Evolutionary conservation across 2,329 filamentous ascomycete species (phyloP), one percentile per base, ranked within the genome.

Genomic region (Colletotrichum tropicale): DNA sequence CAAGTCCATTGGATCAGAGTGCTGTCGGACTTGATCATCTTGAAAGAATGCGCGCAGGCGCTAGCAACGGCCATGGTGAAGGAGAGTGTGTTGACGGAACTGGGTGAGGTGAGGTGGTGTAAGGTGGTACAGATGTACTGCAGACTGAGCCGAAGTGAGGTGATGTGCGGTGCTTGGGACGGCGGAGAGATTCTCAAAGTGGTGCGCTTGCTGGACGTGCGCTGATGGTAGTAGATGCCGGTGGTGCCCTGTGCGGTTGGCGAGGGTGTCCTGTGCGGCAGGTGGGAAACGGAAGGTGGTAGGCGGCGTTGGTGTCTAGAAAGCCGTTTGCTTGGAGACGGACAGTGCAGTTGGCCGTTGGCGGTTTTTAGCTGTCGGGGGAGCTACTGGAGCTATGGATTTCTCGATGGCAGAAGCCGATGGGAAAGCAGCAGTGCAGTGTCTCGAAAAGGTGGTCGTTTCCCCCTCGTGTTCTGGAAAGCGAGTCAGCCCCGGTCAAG

Each of bases 1-100:
- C 93, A 94, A 66, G 88, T 87, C 92, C 92, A 94, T 82, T 92
- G 89, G 71, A 94, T 88, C 70, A 94, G 82, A 13, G 89, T 92
- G 81, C 86, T 93, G 80, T 93, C 91, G 34, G 91, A 92, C 84
- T 94, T 94, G 84, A 94, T 89, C 83, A 93, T 88, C 80, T 88
- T 88, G 84, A 93, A 94, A 13, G 87, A 87, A 82, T 94, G 92
- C 43, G 88, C 87, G 82, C 92, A 94, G 76, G 88, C 87, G 77
- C 84, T 87, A 68, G 89, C 87, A 82, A 93, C 87, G 74, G 88
- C 88, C 89, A 90, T 90, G 77, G 74, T 83, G 79, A 77, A 76
- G n/a, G 72, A 76, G 69, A 55, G 16, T 24, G 26, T 66, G 32
- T 38, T 43, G 66, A 61, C 21, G 16, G 12, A 18, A 21, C 18